Evolutionary conservation across 139 green algal genomes (phyloP), one percentile per base, ranked within the genome.

Genomic region (Pseudopediastrum boryanum): DNA sequence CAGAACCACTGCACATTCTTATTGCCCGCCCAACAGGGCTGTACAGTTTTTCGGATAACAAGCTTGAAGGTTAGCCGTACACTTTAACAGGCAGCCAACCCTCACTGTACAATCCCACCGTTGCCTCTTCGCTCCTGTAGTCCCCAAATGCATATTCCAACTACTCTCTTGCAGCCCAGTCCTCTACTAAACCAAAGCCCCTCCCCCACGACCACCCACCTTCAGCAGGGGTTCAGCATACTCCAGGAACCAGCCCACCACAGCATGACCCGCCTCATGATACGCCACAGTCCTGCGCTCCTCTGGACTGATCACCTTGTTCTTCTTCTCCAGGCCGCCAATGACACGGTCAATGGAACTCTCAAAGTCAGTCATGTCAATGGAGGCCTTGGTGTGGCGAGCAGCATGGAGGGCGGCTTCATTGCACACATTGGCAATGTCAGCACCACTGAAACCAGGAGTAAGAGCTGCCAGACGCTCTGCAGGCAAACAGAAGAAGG

Each of bases 361-460:
- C 88, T 99, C 95, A 90, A 99, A 99, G 88, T 99, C 89, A 1
- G 80, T 38, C 88, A 98, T 88, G 59, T 82, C 75, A 6, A 98
- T 89, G 0, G 81, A 62, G 0, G 80, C 50, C 75, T 90, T 90
- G 69, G 86, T 75, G 27, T 71, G 64, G 9, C 96, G 84, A 19
- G 96, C 96, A 23, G 96, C 96, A 5, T 98, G 92, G 51, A 99
- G 92, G 27, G 97, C 97, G 2, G 94, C 96, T 85, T 99, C 96
- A 79, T 99, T 99, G 82, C 87, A 93, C 43, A 99, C 92, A 85
- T 99, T 99, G 69, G 97, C 97, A 61, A 99, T 98, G 91, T 99
- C 97, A 25, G 97, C 97, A n/a, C 97, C 97, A 16, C 44, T 73
- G 78, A 94, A 91, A 64, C 97, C 97, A 19, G 97, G 97, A 1